phyloP scores from a whole-genome alignment of 495 filamentous ascomycete species.

The Penicillium verhagenii region DNA sequence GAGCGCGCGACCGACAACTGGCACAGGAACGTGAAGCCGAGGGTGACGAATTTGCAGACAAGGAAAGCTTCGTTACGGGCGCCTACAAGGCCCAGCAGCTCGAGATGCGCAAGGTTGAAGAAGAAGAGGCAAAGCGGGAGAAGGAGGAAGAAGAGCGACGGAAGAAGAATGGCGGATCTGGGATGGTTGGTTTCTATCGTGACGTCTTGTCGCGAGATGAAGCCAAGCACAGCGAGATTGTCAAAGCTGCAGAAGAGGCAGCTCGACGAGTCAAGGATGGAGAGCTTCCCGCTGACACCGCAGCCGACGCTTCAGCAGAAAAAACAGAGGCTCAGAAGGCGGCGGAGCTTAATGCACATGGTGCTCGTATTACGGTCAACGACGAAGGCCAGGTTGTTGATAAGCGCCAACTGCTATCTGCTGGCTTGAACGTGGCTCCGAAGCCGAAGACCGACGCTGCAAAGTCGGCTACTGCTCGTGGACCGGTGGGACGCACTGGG shows the following conservation, averaged over 20 bases:
- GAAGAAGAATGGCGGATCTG: conserved; percentile 60
- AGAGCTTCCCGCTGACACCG: conserved; percentile 23
- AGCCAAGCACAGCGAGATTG: conserved; percentile 63
- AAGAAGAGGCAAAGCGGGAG: conserved; percentile 73
- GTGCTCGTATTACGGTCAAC: conserved; percentile 72
- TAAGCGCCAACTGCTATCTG: conserved; percentile 84
- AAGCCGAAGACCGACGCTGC: conserved; percentile 51
- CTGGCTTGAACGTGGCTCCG: conserved; percentile 78
- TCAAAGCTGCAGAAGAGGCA: conserved; percentile 68
- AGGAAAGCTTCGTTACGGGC: conserved; percentile 95
- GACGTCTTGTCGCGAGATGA: conserved; percentile 78
- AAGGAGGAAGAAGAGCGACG: conserved; percentile 62
- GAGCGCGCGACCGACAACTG: conserved; percentile 84
- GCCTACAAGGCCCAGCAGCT: conserved; percentile 93
- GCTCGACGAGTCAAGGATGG: conserved; percentile 52
- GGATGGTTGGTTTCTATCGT: conserved; percentile 86
- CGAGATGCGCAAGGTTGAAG: conserved; percentile 73
- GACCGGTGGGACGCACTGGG: conserved; percentile 28
- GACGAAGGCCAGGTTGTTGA: conserved; percentile 95
- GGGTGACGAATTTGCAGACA: conserved; percentile 90
- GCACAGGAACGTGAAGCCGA: conserved; percentile 87
- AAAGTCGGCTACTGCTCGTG: conserved; percentile 30
- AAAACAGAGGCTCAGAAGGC: conserved; percentile 73
- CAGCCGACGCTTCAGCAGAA: conserved; percentile 44
- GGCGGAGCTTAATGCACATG: conserved; percentile 67